Evolutionary conservation across 2,329 filamentous ascomycete species (phyloP), one percentile per base, ranked within the genome.

Genomic region (Sordariomycetes sp.): DNA sequence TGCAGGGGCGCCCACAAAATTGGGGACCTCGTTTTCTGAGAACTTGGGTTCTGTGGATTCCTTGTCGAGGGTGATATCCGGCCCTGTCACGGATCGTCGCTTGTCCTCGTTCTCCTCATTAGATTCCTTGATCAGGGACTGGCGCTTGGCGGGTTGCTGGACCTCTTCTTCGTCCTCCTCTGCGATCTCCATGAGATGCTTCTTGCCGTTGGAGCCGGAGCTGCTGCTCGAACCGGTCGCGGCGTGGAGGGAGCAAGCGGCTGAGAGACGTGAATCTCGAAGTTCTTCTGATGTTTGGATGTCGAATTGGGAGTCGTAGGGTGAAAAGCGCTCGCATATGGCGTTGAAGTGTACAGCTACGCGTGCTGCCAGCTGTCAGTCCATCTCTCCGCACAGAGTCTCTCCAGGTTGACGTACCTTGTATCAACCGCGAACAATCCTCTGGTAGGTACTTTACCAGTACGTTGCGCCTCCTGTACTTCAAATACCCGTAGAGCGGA

Each of bases 391-490:
- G n/a, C n/a, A n/a, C n/a, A n/a, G n/a, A n/a, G n/a, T n/a, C n/a
- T n/a, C n/a, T n/a, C n/a, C n/a, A n/a, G n/a, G 17, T 40, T 17
- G 14, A 39, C 75, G 46, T 61, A 94, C 92, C 92, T 83, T 94
- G 85, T 35, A 98, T 68, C 36, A 98, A 68, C 48, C 92, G 76
- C 42, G 92, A 96, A 44, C 88, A 90, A 39, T 81, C 85, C 39
- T 94, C 86, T 2, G 90, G 92, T 41, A 94, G 72, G 56, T 92
- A 94, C 63, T 92, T 95, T 57, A 98, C 74, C 39, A 98, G 63
- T 32, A 96, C 83, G 59, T 87, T 95, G 53, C 87, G 78, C 53
- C 88, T 79, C 37, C 90, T 73, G 58, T 95, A 96, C 48, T 85
- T 79, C 46, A 98, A 64, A 54, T 95, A 86, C 34, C 92, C 92